phyloP scores from a whole-genome alignment of 2,329 filamentous ascomycete genomes.

The Gliomastix tumulicola region DNA sequence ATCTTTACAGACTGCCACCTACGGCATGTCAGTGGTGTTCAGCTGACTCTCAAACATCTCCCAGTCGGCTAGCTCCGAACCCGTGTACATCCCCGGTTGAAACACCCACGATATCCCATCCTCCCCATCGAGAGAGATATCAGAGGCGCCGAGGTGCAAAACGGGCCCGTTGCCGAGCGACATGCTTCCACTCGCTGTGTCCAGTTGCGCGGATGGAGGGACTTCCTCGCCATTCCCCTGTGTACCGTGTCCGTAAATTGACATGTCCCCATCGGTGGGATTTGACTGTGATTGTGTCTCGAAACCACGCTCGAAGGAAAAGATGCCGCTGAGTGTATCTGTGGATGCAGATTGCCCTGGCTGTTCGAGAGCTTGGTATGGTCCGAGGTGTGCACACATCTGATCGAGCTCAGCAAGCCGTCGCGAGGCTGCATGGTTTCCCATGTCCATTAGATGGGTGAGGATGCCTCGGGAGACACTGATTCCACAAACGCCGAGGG shows the following conservation, averaged over 20 bases:
- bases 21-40: neutral
- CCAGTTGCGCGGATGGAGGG: neutral
- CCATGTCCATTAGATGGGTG: neutral
- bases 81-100: neutral
- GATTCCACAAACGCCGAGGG: neutral
- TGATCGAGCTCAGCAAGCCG: neutral
- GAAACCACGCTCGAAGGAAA: neutral
- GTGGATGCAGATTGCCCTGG: neutral
- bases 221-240: too few relatives aligned
- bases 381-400: neutral
- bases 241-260: too few relatives aligned
- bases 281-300: too few relatives aligned
- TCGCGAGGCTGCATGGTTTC: neutral
- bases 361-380: neutral
- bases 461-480: neutral
- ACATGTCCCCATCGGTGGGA: neutral
- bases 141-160: neutral
- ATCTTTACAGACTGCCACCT: too few relatives aligned
- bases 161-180: neutral
- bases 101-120: neutral
- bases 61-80: neutral
- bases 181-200: neutral
- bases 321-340: neutral
- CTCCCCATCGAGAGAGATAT: neutral
- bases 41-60: neutral